Conservation (phyloP, 2,329 filamentous ascomycete species). For the Calonectria pseudoreteaudii region DNA sequence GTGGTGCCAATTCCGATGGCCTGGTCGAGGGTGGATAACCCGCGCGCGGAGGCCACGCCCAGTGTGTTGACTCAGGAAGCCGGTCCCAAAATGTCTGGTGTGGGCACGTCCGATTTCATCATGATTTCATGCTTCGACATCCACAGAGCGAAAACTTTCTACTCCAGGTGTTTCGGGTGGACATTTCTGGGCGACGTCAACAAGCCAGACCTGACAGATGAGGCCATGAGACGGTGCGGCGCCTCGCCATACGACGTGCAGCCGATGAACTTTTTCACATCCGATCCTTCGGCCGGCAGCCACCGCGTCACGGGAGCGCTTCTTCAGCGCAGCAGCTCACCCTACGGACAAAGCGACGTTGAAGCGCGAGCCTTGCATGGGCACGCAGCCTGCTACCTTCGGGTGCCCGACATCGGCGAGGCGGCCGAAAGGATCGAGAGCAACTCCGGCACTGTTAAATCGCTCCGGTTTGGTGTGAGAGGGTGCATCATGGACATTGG, state of each 20-base stretch:
- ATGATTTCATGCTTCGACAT: slow-evolving; percentile 40
- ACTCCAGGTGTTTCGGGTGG: slow-evolving; percentile 41
- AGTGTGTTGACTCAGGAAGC: neutral
- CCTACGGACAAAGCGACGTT: neutral
- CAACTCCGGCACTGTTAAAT: slow-evolving; percentile 36
- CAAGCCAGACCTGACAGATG: slow-evolving; percentile 21
- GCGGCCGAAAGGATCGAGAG: slow-evolving; percentile 38
- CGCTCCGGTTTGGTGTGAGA: slow-evolving; percentile 39
- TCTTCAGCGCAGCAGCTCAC: slow-evolving; percentile 22
- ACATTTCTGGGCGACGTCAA: slow-evolving; percentile 39
- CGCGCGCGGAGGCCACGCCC: neutral
- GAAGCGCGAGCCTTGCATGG: neutral
- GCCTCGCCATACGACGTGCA: slow-evolving; percentile 38
- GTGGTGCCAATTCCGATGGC: neutral
- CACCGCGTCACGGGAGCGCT: slow-evolving; percentile 31
- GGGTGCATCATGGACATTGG: slow-evolving; percentile 41
- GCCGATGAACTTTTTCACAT: slow-evolving; percentile 40
- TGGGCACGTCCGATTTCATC: slow-evolving; percentile 33
- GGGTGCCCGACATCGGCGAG: slow-evolving; percentile 38
- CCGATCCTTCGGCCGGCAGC: neutral
- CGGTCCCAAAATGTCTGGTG: neutral
- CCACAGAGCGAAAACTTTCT: slow-evolving; percentile 35
- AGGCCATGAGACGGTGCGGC: slow-evolving; percentile 33
- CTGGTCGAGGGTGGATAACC: neutral
- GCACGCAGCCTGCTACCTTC: slow-evolving; percentile 32